phyloP scores from a whole-genome alignment of 1,284 basidiomycete genomes.

The Irpex sp. region DNA sequence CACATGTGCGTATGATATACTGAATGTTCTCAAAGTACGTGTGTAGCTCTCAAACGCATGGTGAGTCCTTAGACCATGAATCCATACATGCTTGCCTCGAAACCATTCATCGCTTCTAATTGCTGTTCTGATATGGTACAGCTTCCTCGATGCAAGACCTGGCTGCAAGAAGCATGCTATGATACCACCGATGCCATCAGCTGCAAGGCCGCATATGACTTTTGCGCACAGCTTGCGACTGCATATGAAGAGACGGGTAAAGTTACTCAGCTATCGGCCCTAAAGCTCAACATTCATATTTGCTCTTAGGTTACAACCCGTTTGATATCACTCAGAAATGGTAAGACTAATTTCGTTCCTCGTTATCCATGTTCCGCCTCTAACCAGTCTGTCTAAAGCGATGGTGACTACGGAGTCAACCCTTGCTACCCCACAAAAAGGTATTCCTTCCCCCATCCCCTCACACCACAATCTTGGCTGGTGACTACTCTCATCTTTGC shows the following conservation, averaged over 20 bases:
- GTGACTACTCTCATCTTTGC: neutral
- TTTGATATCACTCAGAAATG: constrained; percentile 7
- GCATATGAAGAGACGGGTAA: constrained; percentile 11
- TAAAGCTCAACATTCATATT: no score
- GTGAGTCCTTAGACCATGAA: constrained; percentile 22
- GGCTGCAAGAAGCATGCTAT: constrained; percentile 25
- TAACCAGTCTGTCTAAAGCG: neutral
- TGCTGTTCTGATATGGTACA: neutral
- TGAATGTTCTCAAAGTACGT: constrained; percentile 18
- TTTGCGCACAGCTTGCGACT: constrained; percentile 27
- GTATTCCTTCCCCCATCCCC: neutral
- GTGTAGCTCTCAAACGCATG: constrained; percentile 32
- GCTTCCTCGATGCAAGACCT: constrained; percentile 29
- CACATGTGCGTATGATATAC: constrained; percentile 16
- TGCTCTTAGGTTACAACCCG: neutral
- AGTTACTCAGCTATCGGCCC: no score
- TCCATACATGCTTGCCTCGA: neutral
- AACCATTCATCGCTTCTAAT: neutral
- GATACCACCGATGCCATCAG: constrained; percentile 33
- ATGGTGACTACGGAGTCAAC: neutral
- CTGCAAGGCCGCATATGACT: constrained; percentile 35
- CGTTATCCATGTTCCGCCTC: neutral
- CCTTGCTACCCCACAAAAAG: neutral
- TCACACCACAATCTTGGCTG: no score
- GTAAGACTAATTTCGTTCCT: neutral